Evolutionary conservation across 2,329 filamentous ascomycete species (phyloP).

Genomic region (Aschersonia sp.): DNA sequence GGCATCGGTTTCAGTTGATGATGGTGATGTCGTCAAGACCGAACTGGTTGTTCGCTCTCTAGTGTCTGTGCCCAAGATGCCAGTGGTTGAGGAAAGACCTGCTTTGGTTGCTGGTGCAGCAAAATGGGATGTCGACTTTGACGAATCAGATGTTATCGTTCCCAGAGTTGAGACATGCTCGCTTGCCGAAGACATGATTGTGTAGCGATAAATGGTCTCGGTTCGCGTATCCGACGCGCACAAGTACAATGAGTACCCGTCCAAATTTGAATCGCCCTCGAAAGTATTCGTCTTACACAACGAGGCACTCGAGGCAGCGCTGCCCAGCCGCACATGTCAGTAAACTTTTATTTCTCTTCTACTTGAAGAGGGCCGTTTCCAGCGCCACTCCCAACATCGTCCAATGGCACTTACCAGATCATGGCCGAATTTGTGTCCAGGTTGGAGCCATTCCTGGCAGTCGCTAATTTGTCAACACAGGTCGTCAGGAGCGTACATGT

Average conservation of each 20-base stretch:
- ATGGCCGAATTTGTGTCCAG: constrained; percentile 1
- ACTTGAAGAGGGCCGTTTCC: too few relatives aligned
- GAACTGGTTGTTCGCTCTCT: neutral
- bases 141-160: neutral
- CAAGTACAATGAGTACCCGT: constrained; percentile 9
- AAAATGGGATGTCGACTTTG: neutral
- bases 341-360: neutral
- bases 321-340: neutral
- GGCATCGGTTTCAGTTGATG: neutral
- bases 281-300: constrained; percentile 11
- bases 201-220: constrained; percentile 8
- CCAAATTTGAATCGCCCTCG: constrained; percentile 3
- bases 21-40: neutral
- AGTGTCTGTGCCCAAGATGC: too few relatives aligned
- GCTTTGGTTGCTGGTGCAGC: neutral
- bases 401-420: constrained; percentile 1
- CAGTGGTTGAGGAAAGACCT: too few relatives aligned
- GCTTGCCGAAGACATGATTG: constrained; percentile 1
- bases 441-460: neutral
- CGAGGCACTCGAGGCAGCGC: constrained; percentile 5
- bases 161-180: neutral
- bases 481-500: constrained; percentile 6
- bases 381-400: too few relatives aligned
- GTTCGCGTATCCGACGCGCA: constrained; percentile 8
- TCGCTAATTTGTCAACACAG: constrained; percentile 5